Percentiles rank a stretch among this genome's conserved stretches.
phyloP scores from a whole-genome alignment of 441 rosid genomes.

The Theobroma grandiflorum region DNA sequence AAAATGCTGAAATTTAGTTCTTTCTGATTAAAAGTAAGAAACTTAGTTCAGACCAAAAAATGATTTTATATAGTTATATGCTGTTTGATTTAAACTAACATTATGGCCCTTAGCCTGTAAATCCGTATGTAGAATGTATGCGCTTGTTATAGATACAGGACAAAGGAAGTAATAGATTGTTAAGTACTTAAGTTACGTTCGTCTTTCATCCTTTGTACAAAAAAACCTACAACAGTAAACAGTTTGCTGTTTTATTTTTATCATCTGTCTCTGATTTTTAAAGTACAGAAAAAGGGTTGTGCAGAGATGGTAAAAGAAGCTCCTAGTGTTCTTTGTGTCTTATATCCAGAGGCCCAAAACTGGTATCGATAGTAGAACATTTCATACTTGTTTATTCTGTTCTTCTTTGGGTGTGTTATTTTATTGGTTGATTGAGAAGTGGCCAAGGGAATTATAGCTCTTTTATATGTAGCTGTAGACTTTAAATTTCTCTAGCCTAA shows the following conservation, averaged over 20 bases:
- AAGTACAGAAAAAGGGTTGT: background rate
- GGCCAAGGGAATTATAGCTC: background rate
- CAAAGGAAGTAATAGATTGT: constrained; percentile 4
- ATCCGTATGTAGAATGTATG: constrained; percentile 18
- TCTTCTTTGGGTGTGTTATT: background rate
- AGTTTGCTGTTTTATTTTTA: background rate
- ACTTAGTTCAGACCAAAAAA: background rate
- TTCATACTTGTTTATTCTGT: background rate
- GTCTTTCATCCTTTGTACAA: background rate
- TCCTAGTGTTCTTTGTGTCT: background rate
- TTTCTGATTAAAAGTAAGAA: background rate
- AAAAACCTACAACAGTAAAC: background rate
- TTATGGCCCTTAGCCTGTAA: background rate
- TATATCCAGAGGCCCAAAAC: background rate
- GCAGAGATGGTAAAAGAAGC: background rate
- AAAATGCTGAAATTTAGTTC: background rate
- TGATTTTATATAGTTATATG: background rate
- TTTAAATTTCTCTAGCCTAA: background rate
- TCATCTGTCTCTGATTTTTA: background rate
- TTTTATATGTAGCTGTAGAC: background rate
- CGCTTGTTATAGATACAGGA: background rate
- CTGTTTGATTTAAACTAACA: background rate
- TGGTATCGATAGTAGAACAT: constrained; percentile 1
- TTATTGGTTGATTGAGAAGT: constrained; percentile 15
- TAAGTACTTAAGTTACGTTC: background rate